Evolutionary conservation across 768 basidiomycete genomes (phyloP), one percentile per base, ranked within the genome.

Genomic region (Amanita phalloides): DNA sequence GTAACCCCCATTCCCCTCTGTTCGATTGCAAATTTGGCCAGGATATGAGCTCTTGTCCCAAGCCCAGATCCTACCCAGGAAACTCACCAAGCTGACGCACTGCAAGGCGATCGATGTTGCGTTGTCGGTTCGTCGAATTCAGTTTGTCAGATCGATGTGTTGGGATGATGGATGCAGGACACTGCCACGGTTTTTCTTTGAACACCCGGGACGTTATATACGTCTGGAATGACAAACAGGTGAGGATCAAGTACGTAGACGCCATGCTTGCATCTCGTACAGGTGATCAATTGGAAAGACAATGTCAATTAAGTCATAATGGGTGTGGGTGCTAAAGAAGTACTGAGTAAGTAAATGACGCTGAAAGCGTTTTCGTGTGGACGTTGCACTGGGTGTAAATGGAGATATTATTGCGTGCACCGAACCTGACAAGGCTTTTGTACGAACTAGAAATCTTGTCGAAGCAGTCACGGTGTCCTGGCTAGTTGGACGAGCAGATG

Each of bases 361-460:
- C 3, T 20, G 39, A 9, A 20, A 7, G 26, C 23, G 23, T 20
- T 1, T 30, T 2, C 6, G 17, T 17, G 2, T 57, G 83, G 95
- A 98, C 59, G 86, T 95, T 8, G 92, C 91, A 0, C 72, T 97
- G 11, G 90, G 91, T n/a, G 71, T 81, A 1, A 92, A 96, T 56
- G 90, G 93, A 3, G 79, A 86, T 13, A 78, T 96, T 60, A 84
- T 96, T 62, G 76, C 97, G 43, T 96, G 90, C 67, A 97, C 95
- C 1, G 82, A 87, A 55, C 93, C 95, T 4, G 95, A 95, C 0
- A 93, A 97, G 59, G 93, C 95, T 28, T 97, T 86, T 61, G 75
- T 94, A 21, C 84, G 93, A 21, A 74, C 81, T 20, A 78, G 90
- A 25, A 79, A 69, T 53, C 54, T 64, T 5, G 70, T 66, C 53